Evolutionary conservation across 495 filamentous ascomycete genomes (phyloP).

Genomic region (Tuber indicum): DNA sequence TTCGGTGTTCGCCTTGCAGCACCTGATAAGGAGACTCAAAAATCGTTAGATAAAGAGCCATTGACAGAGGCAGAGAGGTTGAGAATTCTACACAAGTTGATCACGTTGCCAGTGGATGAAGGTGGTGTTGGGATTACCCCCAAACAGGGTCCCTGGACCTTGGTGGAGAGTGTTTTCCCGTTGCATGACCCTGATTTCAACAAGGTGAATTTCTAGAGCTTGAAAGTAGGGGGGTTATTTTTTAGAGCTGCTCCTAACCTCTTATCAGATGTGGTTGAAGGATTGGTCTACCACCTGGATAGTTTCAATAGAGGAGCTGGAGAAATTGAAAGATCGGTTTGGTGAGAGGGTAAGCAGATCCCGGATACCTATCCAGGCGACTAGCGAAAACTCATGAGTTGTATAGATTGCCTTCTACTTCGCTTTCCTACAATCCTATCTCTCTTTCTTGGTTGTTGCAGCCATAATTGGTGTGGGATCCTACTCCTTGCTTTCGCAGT

Average conservation of each 20-base stretch:
- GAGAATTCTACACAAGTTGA: slow-evolving; percentile 75
- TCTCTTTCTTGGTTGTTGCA: slow-evolving; percentile 75
- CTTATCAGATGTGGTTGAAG: slow-evolving; percentile 63
- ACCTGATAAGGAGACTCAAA: slow-evolving; percentile 65
- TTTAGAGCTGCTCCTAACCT: slow-evolving; percentile 9
- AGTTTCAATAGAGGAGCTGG: slow-evolving; percentile 67
- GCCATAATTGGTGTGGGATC: slow-evolving; percentile 73
- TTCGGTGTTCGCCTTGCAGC: slow-evolving; percentile 75
- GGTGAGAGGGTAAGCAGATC: slow-evolving; percentile 65
- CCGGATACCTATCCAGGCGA: slow-evolving; percentile 1
- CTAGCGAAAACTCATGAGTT: background rate
- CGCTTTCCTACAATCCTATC: slow-evolving; percentile 89
- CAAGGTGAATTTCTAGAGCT: slow-evolving; percentile 43
- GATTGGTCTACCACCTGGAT: slow-evolving; percentile 78
- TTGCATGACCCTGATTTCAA: slow-evolving; percentile 86
- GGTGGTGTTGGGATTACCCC: slow-evolving; percentile 88
- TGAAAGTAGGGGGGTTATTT: background rate
- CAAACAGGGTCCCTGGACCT: slow-evolving; percentile 72
- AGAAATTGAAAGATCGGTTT: slow-evolving; percentile 77
- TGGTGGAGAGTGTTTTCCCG: slow-evolving; percentile 77
- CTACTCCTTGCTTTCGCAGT: slow-evolving; percentile 77
- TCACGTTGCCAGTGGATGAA: slow-evolving; percentile 70
- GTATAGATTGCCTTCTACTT: slow-evolving; percentile 83
- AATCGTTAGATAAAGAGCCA: slow-evolving; percentile 58
- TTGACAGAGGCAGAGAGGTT: slow-evolving; percentile 83